These are phyloP conservation scores for Paraphoma chrysanthemicola DNA, from an alignment of 2,329 filamentous ascomycete species.

Conservation along the genomic window DNA sequence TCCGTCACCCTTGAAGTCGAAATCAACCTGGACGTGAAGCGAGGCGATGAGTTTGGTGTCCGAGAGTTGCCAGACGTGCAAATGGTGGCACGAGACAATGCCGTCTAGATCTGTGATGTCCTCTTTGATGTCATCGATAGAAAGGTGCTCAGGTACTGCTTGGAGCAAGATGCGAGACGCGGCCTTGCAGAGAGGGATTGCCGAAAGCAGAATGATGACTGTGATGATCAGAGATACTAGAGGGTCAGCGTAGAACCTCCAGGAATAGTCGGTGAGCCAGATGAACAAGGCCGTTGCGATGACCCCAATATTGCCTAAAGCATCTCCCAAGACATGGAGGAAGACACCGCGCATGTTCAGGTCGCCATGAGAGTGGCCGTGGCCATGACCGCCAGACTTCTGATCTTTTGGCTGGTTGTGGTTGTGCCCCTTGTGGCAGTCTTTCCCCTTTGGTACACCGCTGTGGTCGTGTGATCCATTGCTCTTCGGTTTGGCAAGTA, in stretches of 20 bases:
- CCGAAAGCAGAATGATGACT: constrained; percentile 73
- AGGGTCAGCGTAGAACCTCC: constrained; percentile 88
- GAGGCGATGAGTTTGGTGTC: constrained; percentile 94
- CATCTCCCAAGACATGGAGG: constrained; percentile 77
- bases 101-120: constrained; percentile 87
- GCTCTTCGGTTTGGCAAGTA: constrained; percentile 44
- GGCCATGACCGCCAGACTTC: constrained; percentile 62
- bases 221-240: constrained; percentile 94
- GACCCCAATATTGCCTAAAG: constrained; percentile 85
- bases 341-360: constrained; percentile 90
- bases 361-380: constrained; percentile 81
- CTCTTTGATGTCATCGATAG: constrained; percentile 86
- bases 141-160: constrained; percentile 87
- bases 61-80: constrained; percentile 97
- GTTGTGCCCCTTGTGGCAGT: constrained; percentile 73
- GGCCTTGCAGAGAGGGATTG: constrained; percentile 78
- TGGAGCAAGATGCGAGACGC: constrained; percentile 90
- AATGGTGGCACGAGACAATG: constrained; percentile 89
- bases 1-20: constrained; percentile 83
- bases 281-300: constrained; percentile 85
- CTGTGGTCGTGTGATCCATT: constrained; percentile 20
- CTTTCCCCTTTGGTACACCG: constrained; percentile 28
- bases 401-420: constrained; percentile 78
- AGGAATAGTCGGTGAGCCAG: constrained; percentile 84
- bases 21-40: constrained; percentile 90